A percentile compares a stretch with the other conserved stretches of the same genome.
Evolutionary conservation across 495 filamentous ascomycete species (phyloP).

Genomic region (Hypoxylon rickii): DNA sequence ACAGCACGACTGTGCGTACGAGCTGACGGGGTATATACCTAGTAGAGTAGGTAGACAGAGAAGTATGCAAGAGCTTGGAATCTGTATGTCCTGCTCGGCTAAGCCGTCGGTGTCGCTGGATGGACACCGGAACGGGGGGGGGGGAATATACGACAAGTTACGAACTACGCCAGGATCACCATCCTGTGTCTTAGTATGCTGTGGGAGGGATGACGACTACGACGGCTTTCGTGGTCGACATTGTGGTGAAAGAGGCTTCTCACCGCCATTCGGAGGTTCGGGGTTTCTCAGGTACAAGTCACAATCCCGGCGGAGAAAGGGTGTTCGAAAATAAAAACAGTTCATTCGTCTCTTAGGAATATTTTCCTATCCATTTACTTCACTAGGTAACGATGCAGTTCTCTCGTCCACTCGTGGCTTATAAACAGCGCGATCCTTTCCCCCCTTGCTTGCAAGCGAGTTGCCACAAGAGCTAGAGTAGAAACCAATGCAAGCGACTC

Average conservation of each 20-base stretch:
- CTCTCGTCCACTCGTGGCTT: conserved; percentile 2
- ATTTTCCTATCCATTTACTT: conserved; percentile 33
- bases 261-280: conserved; percentile 17
- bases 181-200: too few relatives aligned
- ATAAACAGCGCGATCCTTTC: conserved; percentile 2
- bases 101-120: too few relatives aligned
- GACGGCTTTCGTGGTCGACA: too few relatives aligned
- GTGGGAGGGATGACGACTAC: too few relatives aligned
- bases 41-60: too few relatives aligned
- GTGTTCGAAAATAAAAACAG: conserved; percentile 6
- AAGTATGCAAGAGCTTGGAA: too few relatives aligned
- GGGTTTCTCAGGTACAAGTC: conserved; percentile 5
- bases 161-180: too few relatives aligned
- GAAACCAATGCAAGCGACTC: conserved; percentile 20
- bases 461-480: conserved; percentile 9
- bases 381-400: conserved; percentile 20
- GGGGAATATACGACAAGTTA: too few relatives aligned
- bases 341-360: conserved; percentile 30
- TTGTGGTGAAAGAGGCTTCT: conserved; percentile 1
- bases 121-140: too few relatives aligned
- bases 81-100: too few relatives aligned
- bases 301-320: neutral
- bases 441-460: conserved; percentile 24
- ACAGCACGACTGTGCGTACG: too few relatives aligned
- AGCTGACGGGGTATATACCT: too few relatives aligned